Evolutionary conservation across 139 green algal species (phyloP), one percentile per base, ranked within the genome.

Genomic region (Chlamydomonas sp.): DNA sequence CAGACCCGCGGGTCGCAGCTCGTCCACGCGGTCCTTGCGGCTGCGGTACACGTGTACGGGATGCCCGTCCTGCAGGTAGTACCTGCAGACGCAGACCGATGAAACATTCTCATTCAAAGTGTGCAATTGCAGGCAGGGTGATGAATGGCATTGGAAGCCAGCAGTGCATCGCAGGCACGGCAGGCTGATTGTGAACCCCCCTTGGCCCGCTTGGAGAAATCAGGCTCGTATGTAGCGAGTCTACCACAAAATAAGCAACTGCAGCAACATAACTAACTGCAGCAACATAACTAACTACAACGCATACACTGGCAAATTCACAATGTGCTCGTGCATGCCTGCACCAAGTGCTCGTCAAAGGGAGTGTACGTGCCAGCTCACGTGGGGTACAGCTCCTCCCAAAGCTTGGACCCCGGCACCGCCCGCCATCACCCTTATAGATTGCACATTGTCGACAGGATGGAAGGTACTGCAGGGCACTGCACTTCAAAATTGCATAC

Each of bases 401-500:
- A 87, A 79, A 90, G 87, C 76, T 85, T 88, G 63, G 81, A 85
- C 76, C 81, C 75, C n/a, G 81, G 88, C 64, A 85, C 74, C 57
- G 80, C 74, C 31, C 31, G 31, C 31, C 31, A 49, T 49, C 31
- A 49, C 31, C 31, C 31, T 49, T 49, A 49, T 49, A 49, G 31
- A 49, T 49, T 49, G 31, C 31, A 49, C 31, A 49, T 49, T 49
- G 31, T 49, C 31, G 31, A 3, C 1, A 9, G 63, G 18, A 62
- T 20, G 78, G 61, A n/a, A 62, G 62, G 1, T 61, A 8, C 5
- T 17, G n/a, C n/a, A 62, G 12, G 5, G 74, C 20, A n/a, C 71
- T 17, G 71, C 71, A 49, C 16, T 5, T n/a, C 6, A 31, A 5
- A 31, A 66, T 60, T 4, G 7, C 72, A 5, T n/a, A 16, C 82